Evolutionary conservation across 176 grass and related monocot genomes (phyloP), one percentile per base, ranked within the genome.

Genomic region (Luzula sylvatica): DNA sequence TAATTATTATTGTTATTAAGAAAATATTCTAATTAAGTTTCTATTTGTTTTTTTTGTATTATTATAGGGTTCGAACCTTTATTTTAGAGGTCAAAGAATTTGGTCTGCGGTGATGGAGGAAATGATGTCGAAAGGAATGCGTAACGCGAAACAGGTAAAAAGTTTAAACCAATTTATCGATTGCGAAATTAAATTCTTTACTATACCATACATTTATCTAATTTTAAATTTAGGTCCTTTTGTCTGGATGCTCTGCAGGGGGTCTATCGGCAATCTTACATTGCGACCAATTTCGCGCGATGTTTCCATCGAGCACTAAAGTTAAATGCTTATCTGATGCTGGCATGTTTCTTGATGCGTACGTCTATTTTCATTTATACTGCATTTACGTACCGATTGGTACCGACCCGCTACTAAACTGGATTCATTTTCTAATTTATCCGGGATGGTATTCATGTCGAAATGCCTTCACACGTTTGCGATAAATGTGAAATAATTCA

Each of bases 311-410:
- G 14, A 65, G 22, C 39, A 66, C 75, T 14, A 61, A 24, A 42
- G 83, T 95, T 25, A 95, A 95, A 32, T 95, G 90, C 74, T 60
- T 95, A n/a, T 56, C 90, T 25, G 90, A 95, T 55, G 90, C 67
- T 0, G 90, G 90, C 8, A 67, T 95, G 17, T 95, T 95, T 72
- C 74, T 95, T 20, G 80, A 95, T 56, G 77, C 63, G 90, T 95
- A 79, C 26, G 79, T 62, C 11, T 17, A 1, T 30, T 5, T 40
- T 6, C 44, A 44, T 40, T 67, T 42, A 54, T 60, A 24, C n/a
- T 62, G 18, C 42, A 29, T 23, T 1, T 5, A 38, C 1, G 25
- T 38, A 19, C 50, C 38, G 23, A 17, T 68, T 17, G 23, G 18
- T 25, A 56, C 22, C 14, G 4, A 20, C 44, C 16, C 26, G 20